Evolutionary conservation across 768 basidiomycete species (phyloP).

Genomic region (Cystobasidium ongulense): DNA sequence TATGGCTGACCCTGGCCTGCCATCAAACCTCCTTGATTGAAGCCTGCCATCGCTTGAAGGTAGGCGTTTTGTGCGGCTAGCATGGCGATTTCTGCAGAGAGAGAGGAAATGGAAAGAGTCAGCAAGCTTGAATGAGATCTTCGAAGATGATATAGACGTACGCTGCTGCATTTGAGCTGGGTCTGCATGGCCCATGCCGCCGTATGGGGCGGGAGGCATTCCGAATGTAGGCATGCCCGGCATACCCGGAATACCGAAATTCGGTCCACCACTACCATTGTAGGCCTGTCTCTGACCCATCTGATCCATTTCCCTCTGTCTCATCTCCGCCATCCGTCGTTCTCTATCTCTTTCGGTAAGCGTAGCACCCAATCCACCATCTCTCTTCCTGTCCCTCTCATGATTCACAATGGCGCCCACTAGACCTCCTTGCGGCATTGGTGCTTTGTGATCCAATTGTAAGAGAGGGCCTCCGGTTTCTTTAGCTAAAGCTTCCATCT

Average conservation of each 20-base stretch:
- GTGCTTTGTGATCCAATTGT: constrained; percentile 91
- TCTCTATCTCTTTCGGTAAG: constrained; percentile 93
- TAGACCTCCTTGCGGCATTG: constrained; percentile 86
- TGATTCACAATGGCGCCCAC: constrained; percentile 93
- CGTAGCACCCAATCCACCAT: constrained; percentile 88
- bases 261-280: constrained; percentile 31
- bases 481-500: constrained; percentile 85
- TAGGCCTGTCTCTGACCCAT: constrained; percentile 34
- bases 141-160: constrained; percentile 12
- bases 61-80: constrained; percentile 48
- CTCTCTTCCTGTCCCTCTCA: constrained; percentile 85
- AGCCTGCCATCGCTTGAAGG: constrained; percentile 43
- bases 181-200: constrained; percentile 40
- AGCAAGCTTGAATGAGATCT: constrained; percentile 22
- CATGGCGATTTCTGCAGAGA: constrained; percentile 42
- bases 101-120: constrained; percentile 36
- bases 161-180: constrained; percentile 36
- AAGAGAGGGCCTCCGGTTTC: constrained; percentile 85
- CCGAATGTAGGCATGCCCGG: constrained; percentile 12
- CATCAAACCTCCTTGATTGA: constrained; percentile 38
- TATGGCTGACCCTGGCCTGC: constrained; percentile 35
- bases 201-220: constrained; percentile 36
- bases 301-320: constrained; percentile 75
- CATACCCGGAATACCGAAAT: constrained; percentile 30
- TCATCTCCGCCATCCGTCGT: constrained; percentile 79